These are phyloP conservation scores for Saccharum spontaneum DNA, from an alignment of 176 grass and related monocot genomes.

Conservation along the genomic window DNA sequence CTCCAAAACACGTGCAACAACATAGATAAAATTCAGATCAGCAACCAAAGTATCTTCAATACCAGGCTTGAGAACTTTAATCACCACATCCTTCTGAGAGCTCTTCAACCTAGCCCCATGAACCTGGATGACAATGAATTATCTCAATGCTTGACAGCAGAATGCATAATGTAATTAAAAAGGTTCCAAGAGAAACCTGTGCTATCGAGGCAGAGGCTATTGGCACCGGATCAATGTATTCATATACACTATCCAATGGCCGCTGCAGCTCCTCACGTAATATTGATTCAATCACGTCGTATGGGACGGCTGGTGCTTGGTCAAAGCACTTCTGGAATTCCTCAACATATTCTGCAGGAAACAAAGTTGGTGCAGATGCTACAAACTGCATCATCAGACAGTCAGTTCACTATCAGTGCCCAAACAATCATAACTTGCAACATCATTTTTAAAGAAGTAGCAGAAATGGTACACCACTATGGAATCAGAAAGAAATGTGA, in stretches of 20 bases:
- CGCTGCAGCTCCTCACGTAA: slow-evolving; percentile 83
- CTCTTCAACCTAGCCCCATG: slow-evolving; percentile 89
- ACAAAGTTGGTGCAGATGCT: slow-evolving; percentile 90
- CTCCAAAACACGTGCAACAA: slow-evolving; percentile 85
- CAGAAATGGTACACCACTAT: background rate
- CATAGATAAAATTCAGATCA: slow-evolving; percentile 95
- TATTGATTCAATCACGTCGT: slow-evolving; percentile 77
- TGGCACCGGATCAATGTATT: slow-evolving; percentile 89
- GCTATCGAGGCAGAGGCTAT: slow-evolving; percentile 94
- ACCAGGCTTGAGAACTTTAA: slow-evolving; percentile 94
- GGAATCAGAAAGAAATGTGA: background rate
- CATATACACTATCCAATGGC: slow-evolving; percentile 83
- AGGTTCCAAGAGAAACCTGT: slow-evolving; percentile 53
- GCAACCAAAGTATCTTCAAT: slow-evolving; percentile 94
- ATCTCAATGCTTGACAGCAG: slow-evolving; percentile 4
- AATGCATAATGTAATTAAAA: slow-evolving; percentile 17
- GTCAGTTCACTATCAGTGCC: slow-evolving; percentile 28
- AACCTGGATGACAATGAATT: slow-evolving; percentile 57
- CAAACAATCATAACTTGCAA: background rate
- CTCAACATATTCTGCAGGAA: slow-evolving; percentile 92
- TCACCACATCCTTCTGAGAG: slow-evolving; percentile 95
- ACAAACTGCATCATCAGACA: slow-evolving; percentile 67
- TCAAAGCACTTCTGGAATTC: slow-evolving; percentile 99
- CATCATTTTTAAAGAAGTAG: background rate
- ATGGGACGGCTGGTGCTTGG: slow-evolving; percentile 65